Base-by-base conservation (phyloP, 2,329 filamentous ascomycete species). In the Penicillium glabrum region DNA sequence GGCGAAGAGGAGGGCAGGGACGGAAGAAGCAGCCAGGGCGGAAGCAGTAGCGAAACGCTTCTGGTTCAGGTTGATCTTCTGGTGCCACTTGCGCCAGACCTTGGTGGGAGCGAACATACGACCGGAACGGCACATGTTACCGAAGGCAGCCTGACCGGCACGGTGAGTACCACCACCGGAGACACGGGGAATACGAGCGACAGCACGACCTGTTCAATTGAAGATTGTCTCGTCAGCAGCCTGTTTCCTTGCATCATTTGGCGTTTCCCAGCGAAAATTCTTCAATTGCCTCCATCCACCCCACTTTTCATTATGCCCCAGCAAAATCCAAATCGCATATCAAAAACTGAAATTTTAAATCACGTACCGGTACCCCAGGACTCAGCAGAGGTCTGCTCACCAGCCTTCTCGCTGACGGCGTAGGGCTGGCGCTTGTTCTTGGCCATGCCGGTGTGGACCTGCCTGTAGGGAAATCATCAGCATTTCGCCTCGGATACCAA, bases 351-450 rank as follows among this genome's bases (percentile, higher is more conserved):
- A 39, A 58, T 54, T 35, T 57, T 46, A 8, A 46, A 46, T 24
- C 52, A 89, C 89, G 82, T 80, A 96, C 91, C 93, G 84, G 93
- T 98, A 89, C 93, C 93, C 95, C 95, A 99, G 71, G 96, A 99
- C 87, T 99, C 95, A 79, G 95, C 95, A 82, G 91, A 96, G 79
- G 95, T 99, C 86, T 99, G 95, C 85, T 99, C 95, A 85, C 95
- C 95, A 78, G 95, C 95, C 90, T 99, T 99, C 90, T 98, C 93
- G 89, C 92, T 96, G 86, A 99, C 95, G 76, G 95, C 88, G 82
- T 99, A 99, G 72, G 95, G 93, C 84, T 99, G 95, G 80, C 95
- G 90, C 89, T 96, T 97, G 89, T 99, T 99, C 91, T 99, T 99
- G 80, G 93, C 93, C 86, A 99, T 96, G 77, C 95, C 95, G 76